Evolutionary conservation across 257 asterid genomes (phyloP), one percentile per base, ranked within the genome.

Genomic region (Plantago elongata): DNA sequence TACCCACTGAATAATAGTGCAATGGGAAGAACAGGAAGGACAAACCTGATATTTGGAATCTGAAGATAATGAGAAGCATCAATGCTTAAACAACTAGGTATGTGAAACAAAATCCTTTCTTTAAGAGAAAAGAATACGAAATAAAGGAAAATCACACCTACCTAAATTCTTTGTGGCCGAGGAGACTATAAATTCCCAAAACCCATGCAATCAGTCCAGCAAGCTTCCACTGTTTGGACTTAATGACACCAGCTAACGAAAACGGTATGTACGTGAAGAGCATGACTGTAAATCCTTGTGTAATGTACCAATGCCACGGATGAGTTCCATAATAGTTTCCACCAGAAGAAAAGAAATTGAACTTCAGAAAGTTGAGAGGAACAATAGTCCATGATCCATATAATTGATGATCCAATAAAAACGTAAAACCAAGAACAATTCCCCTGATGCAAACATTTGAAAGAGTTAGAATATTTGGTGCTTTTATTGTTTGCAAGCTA

Each of bases 131-230:
- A 2, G 48, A 22, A 50, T 10, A 5, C 9, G n/a, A 13, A 18
- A 54, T 40, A 11, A 5, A 9, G 2, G 12, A 54, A 27, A 14
- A 11, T 11, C 18, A 51, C 1, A 64, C 27, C 62, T 75, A 93
- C 97, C 99, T 93, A 88, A 93, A 93, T 67, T 93, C 99, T 76
- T 93, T 93, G 86, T 93, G 99, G 56, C 99, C 96, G 45, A 89
- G 88, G 65, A 93, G 67, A 75, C 97, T 93, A 74, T 93, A 93
- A 55, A 80, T 60, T 69, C 88, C 97, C 78, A 93, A 79, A 67
- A 86, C 86, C 99, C 99, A 93, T 57, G 82, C 80, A 60, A 87
- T 61, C 47, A 89, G 78, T 50, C 94, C 97, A 60, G 96, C 54
- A 59, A 93, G 77, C 76, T 85, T 93, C 87, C 87, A 65, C 44